These are phyloP conservation scores for Parastagonospora nodorum DNA, from an alignment of 2,329 filamentous ascomycete species.

Conservation along the genomic window DNA sequence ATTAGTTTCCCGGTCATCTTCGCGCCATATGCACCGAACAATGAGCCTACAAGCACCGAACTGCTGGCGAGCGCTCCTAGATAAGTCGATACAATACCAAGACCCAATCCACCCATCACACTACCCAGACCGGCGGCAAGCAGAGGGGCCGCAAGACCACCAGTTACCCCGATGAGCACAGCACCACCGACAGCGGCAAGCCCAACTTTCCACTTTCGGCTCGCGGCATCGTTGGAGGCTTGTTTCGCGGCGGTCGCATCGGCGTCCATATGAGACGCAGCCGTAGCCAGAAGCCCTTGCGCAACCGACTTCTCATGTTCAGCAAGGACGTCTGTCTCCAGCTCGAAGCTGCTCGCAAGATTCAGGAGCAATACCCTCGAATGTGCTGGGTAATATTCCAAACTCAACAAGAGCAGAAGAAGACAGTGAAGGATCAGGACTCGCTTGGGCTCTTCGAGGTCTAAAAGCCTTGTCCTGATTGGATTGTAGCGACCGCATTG, in stretches of 20 bases:
- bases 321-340: conserved; percentile 67
- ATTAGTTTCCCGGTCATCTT: conserved; percentile 83
- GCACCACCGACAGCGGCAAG: conserved; percentile 86
- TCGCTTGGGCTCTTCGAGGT: conserved; percentile 55
- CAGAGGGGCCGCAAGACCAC: conserved; percentile 75
- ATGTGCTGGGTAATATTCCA: conserved; percentile 76
- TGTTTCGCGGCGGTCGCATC: conserved; percentile 76
- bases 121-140: conserved; percentile 77
- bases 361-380: conserved; percentile 74
- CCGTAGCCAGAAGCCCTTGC: conserved; percentile 68
- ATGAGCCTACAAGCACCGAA: conserved; percentile 74
- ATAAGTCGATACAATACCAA: conserved; percentile 76
- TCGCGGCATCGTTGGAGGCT: conserved; percentile 65
- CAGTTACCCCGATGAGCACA: conserved; percentile 78
- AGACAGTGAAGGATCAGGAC: conserved; percentile 72
- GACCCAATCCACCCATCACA: conserved; percentile 74
- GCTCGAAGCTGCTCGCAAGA: conserved; percentile 69
- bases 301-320: conserved; percentile 77
- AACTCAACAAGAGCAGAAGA: conserved; percentile 71
- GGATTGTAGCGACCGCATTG: conserved; percentile 35
- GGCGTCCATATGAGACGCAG: conserved; percentile 72
- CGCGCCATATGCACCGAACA: conserved; percentile 88
- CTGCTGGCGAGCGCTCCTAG: conserved; percentile 81
- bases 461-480: conserved; percentile 42
- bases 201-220: conserved; percentile 77